Conservation (phyloP, 176 grass and related monocot species). For the Poa pratensis region DNA sequence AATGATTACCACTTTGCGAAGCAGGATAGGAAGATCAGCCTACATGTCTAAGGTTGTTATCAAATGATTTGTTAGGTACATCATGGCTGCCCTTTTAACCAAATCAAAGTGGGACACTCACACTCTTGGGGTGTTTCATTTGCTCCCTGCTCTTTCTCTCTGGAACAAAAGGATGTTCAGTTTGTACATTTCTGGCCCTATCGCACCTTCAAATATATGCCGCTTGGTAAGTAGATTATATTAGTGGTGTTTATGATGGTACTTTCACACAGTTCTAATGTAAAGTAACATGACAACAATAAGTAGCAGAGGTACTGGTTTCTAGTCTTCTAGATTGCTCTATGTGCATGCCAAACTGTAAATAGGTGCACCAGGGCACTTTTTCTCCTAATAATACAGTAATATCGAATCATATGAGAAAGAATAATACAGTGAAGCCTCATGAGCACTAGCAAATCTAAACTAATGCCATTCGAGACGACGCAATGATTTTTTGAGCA, state of each 20-base stretch:
- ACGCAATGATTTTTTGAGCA: not conserved
- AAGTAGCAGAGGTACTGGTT: not conserved
- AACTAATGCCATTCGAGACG: not conserved
- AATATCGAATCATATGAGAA: not conserved
- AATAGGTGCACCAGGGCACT: not conserved
- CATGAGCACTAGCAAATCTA: not conserved
- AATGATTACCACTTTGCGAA: slow-evolving; percentile 35
- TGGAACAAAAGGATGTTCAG: slow-evolving; percentile 13
- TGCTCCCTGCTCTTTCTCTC: not conserved
- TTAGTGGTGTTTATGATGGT: not conserved
- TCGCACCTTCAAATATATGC: slow-evolving; percentile 27
- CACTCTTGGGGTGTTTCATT: slow-evolving; percentile 33
- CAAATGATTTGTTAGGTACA: slow-evolving; percentile 32
- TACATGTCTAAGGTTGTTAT: slow-evolving; percentile 37
- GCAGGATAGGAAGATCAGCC: slow-evolving; percentile 37
- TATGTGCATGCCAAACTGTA: not conserved
- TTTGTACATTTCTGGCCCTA: slow-evolving; percentile 33
- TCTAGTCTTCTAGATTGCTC: not conserved
- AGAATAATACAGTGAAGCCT: not conserved
- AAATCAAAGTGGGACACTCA: slow-evolving; percentile 55
- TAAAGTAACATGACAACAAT: slow-evolving; percentile 1
- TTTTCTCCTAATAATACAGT: not conserved
- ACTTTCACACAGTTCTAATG: not conserved
- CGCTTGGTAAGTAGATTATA: not conserved
- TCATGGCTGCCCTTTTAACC: slow-evolving; percentile 41